These are phyloP conservation scores for Ceratorhiza oryzae-sativae DNA, from an alignment of 1,284 basidiomycete genomes.

Conservation along the genomic window DNA sequence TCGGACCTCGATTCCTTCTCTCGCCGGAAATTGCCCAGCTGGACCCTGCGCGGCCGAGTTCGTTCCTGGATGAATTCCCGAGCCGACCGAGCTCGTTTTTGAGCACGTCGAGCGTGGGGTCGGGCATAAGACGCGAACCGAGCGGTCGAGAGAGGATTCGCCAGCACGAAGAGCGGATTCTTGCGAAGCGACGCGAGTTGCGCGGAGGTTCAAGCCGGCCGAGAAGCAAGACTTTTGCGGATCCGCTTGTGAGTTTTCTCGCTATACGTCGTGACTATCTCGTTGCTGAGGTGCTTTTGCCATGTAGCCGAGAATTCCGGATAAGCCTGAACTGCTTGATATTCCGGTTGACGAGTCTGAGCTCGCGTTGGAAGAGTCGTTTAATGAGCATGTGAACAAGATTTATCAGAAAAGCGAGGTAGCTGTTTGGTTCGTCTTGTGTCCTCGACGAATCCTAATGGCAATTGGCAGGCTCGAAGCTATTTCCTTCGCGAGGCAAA, in stretches of 20 bases:
- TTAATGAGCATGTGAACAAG: slow-evolving; percentile 45
- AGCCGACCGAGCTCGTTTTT: slow-evolving; percentile 19
- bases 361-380: slow-evolving; percentile 44
- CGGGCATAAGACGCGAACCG: slow-evolving; percentile 15
- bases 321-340: slow-evolving; percentile 34
- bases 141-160: slow-evolving; percentile 56
- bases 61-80: slow-evolving; percentile 18
- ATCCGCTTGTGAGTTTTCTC: slow-evolving; percentile 55
- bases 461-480: slow-evolving; percentile 51
- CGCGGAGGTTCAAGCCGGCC: slow-evolving; percentile 60
- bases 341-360: slow-evolving; percentile 35
- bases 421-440: slow-evolving; percentile 45
- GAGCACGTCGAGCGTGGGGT: slow-evolving; percentile 2
- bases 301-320: slow-evolving; percentile 19
- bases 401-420: slow-evolving; percentile 56
- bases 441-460: slow-evolving; percentile 27
- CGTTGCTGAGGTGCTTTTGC: neutral
- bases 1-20: slow-evolving; percentile 1
- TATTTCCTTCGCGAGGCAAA: slow-evolving; percentile 75
- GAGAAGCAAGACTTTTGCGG: slow-evolving; percentile 76
- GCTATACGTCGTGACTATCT: neutral
- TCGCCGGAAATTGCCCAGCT: neutral
- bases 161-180: slow-evolving; percentile 70
- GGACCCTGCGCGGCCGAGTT: slow-evolving; percentile 24
- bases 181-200: slow-evolving; percentile 72